Evolutionary conservation across 108 stramenopile genomes (phyloP).

Genomic region (Skeletonema marinoi): DNA sequence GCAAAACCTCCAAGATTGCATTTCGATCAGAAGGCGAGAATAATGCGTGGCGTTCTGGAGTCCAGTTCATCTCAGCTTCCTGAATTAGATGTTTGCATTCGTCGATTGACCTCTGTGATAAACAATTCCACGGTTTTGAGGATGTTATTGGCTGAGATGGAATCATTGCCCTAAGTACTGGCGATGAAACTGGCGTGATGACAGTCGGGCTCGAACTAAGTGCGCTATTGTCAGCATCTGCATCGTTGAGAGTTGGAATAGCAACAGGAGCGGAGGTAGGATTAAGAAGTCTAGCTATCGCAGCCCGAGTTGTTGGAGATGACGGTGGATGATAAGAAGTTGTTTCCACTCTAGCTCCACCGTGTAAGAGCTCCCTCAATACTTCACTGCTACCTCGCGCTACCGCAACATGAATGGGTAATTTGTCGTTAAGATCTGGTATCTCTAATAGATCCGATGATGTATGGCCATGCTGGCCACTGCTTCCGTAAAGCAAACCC

Average conservation of each 20-base stretch:
- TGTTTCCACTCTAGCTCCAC: constrained; percentile 78
- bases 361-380: constrained; percentile 72
- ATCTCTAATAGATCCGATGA: constrained; percentile 63
- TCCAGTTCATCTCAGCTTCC: constrained; percentile 81
- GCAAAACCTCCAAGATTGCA: constrained; percentile 73
- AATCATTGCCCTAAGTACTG: constrained; percentile 77
- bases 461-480: constrained; percentile 12
- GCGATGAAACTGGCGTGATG: constrained; percentile 78
- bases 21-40: constrained; percentile 79
- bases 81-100: constrained; percentile 71
- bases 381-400: constrained; percentile 85
- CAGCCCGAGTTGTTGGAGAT: constrained; percentile 19
- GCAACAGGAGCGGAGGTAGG: constrained; percentile 15
- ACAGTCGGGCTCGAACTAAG: constrained; percentile 18
- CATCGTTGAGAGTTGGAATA: constrained; percentile 15
- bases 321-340: constrained; percentile 29
- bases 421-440: constrained; percentile 79
- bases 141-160: constrained; percentile 79
- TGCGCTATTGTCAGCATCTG: background rate
- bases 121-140: constrained; percentile 90
- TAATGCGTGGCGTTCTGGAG: constrained; percentile 70
- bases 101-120: constrained; percentile 82
- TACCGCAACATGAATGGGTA: constrained; percentile 87
- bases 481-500: constrained; percentile 51
- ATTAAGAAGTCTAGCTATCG: constrained; percentile 10